These are phyloP conservation scores for Fusarium sacchari DNA, from an alignment of 2,329 filamentous ascomycete species.

Conservation along the genomic window DNA sequence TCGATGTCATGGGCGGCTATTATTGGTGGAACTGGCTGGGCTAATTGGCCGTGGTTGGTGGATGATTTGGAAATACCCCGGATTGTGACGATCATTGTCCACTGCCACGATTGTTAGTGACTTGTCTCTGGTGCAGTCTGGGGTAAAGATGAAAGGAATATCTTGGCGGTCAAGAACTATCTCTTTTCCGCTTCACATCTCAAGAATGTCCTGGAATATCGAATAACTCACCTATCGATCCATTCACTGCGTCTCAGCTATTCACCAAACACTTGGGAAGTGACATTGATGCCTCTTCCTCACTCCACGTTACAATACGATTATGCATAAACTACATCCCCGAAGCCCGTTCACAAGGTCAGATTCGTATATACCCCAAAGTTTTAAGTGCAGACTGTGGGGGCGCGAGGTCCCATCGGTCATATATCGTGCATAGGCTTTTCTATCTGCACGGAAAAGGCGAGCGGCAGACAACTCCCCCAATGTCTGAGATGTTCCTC, in stretches of 20 bases:
- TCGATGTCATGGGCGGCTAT: accelerated
- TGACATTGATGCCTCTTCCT: accelerated
- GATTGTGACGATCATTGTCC: conserved; percentile 11
- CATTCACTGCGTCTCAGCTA: too few relatives aligned
- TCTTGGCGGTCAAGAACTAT: not conserved
- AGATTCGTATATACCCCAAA: not conserved
- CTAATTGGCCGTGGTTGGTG: conserved; percentile 11
- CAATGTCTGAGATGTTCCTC: not conserved
- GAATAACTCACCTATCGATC: not conserved
- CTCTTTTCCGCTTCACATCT: accelerated
- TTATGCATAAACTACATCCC: not conserved
- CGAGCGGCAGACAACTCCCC: not conserved
- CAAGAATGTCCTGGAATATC: not conserved
- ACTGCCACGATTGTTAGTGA: not conserved
- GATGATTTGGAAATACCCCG: conserved; percentile 4
- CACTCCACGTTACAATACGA: accelerated
- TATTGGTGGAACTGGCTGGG: conserved; percentile 21
- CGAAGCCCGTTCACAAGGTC: too few relatives aligned
- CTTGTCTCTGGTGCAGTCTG: not conserved
- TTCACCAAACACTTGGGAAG: not conserved
- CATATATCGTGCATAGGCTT: not conserved
- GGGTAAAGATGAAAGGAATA: not conserved
- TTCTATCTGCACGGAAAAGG: not conserved
- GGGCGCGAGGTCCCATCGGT: not conserved
- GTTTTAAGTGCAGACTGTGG: not conserved